Conservation (phyloP, 2,329 filamentous ascomycete genomes). For the Penicillium italicum region DNA sequence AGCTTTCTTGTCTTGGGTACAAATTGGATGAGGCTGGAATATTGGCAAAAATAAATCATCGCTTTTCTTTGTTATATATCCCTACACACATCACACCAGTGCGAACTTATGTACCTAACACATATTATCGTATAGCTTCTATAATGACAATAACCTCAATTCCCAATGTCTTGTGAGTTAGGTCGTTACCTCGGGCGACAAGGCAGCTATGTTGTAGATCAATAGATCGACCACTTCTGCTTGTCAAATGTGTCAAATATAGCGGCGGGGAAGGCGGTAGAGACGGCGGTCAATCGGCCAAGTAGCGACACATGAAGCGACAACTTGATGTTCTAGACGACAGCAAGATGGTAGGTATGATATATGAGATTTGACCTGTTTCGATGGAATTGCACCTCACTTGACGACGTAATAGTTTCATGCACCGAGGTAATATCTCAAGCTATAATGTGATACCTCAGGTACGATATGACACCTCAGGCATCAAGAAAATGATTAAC, state of each 20-base stretch:
- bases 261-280: not conserved
- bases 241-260: not conserved
- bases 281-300: not conserved
- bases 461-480: constrained; percentile 6
- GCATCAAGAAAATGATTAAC: constrained; percentile 15
- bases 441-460: not conserved
- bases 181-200: not conserved
- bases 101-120: not conserved
- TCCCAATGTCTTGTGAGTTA: not conserved
- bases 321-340: not conserved
- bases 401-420: not conserved
- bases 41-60: constrained; percentile 9
- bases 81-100: not conserved
- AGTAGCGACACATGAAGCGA: not conserved
- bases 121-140: not conserved
- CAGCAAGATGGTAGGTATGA: not conserved
- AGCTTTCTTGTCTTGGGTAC: not conserved
- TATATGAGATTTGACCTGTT: not conserved
- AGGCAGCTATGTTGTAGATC: not conserved
- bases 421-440: not conserved
- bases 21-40: not conserved
- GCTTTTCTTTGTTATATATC: not conserved
- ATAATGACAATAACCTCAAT: not conserved
- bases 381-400: not conserved
- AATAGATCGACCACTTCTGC: constrained; percentile 1